Evolutionary conservation across 345 rosid species (phyloP), one percentile per base, ranked within the genome.

Genomic region (Gossypium raimondii): DNA sequence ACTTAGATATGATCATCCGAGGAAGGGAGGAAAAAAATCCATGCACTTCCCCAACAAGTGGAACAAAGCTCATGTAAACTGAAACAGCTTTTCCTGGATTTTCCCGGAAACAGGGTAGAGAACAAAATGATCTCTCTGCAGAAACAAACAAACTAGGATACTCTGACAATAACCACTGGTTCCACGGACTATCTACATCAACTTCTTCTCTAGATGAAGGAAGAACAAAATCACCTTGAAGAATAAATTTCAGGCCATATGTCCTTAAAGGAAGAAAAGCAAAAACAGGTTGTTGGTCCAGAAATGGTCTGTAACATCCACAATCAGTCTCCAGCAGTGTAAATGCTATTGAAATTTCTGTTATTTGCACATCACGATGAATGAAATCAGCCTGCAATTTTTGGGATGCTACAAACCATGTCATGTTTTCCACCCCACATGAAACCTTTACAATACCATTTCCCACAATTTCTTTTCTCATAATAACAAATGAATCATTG

Each of bases 151-250:
- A 89, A 80, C 79, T 81, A 38, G 98, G 94, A 82, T 88, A 87
- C 76, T 88, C 86, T 29, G 93, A 85, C 85, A 92, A 67, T 78
- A 94, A 77, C 97, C 91, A 91, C 85, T 94, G 93, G 79, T 94
- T 94, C 98, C 98, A 94, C 69, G 95, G 87, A 82, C 91, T 89
- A 87, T 91, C 84, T 77, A 84, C 93, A 75, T 94, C 98, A 78
- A 92, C 97, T 82, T 94, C 98, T 84, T 94, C 97, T 81, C 98
- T 87, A 48, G 98, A 94, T 75, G 98, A 90, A n/a, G 98, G 92
- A 72, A 94, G 97, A 80, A 89, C 84, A 82, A 94, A 94, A 86
- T 92, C 98, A 51, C 97, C 98, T 84, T 94, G 97, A 63, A 94
- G 84, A 78, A 94, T 92, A 80, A 94, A 94, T 83, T 92, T 94